Evolutionary conservation across 805 yeast genomes (phyloP).

Genomic region (Saturnispora gosingensis): DNA sequence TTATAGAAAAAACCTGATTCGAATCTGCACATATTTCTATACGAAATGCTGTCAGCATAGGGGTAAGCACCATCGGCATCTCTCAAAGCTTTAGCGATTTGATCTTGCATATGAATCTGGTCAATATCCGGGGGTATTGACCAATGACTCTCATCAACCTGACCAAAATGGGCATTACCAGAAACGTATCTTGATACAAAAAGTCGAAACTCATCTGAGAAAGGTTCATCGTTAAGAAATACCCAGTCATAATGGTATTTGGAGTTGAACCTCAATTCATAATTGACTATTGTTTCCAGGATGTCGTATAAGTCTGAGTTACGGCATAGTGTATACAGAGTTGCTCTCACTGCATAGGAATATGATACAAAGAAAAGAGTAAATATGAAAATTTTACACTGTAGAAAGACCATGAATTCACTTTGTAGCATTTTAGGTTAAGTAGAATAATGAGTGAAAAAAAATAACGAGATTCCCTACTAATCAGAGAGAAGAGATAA

Average conservation of each 20-base stretch:
- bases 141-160: slow-evolving; percentile 58
- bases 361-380: not conserved
- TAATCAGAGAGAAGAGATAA: not conserved
- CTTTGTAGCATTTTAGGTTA: not conserved
- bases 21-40: slow-evolving; percentile 84
- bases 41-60: slow-evolving; percentile 52
- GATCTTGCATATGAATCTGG: slow-evolving; percentile 11
- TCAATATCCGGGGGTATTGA: slow-evolving; percentile 41
- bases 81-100: slow-evolving; percentile 13
- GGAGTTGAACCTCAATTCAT: slow-evolving; percentile 58
- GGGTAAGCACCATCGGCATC: slow-evolving; percentile 37
- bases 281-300: slow-evolving; percentile 48
- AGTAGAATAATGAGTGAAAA: not conserved
- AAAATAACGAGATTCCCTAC: not conserved
- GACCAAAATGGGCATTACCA: slow-evolving; percentile 56
- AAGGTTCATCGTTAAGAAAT: slow-evolving; percentile 62
- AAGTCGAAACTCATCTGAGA: slow-evolving; percentile 45
- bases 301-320: slow-evolving; percentile 53
- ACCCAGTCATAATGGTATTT: slow-evolving; percentile 69
- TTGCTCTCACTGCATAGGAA: slow-evolving; percentile 35
- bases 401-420: not conserved
- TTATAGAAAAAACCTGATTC: slow-evolving; percentile 79
- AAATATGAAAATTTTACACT: not conserved
- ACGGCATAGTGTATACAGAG: slow-evolving; percentile 62
- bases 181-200: slow-evolving; percentile 42